phyloP scores from a whole-genome alignment of 768 basidiomycete species.

The Serpula lacrymans region DNA sequence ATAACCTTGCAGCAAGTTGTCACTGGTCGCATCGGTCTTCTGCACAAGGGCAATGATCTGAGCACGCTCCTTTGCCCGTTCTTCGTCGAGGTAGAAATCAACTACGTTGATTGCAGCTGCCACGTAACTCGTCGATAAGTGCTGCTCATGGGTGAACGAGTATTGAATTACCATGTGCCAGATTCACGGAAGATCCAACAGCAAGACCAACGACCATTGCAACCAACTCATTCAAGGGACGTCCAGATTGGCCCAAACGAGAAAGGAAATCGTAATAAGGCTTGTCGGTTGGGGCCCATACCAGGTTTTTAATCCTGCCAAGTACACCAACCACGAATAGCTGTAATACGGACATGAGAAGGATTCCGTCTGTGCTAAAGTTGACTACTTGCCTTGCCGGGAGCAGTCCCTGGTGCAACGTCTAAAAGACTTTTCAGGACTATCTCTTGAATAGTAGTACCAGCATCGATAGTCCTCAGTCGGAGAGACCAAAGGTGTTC shows the following conservation, averaged over 20 bases:
- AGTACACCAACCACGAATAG: neutral
- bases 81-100: constrained; percentile 50
- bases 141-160: neutral
- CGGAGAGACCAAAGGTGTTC: constrained; percentile 32
- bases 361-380: no score
- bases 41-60: constrained; percentile 36
- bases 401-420: constrained; percentile 4
- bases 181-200: constrained; percentile 44
- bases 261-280: constrained; percentile 38
- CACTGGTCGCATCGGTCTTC: constrained; percentile 28
- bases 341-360: no score
- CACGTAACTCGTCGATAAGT: neutral
- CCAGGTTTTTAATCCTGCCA: neutral
- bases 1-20: constrained; percentile 42
- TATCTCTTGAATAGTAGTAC: constrained; percentile 26
- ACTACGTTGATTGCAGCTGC: constrained; percentile 44
- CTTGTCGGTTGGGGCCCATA: neutral
- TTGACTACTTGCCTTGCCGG: neutral
- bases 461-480: constrained; percentile 25
- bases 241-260: constrained; percentile 31
- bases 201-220: constrained; percentile 45
- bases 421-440: constrained; percentile 30
- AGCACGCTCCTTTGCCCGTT: constrained; percentile 33
- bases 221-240: constrained; percentile 40
- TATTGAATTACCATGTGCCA: constrained; percentile 37